Percentiles rank a stretch among this genome's conserved stretches.
phyloP scores from a whole-genome alignment of 2,329 filamentous ascomycete genomes.

The Cladosporium sp. region DNA sequence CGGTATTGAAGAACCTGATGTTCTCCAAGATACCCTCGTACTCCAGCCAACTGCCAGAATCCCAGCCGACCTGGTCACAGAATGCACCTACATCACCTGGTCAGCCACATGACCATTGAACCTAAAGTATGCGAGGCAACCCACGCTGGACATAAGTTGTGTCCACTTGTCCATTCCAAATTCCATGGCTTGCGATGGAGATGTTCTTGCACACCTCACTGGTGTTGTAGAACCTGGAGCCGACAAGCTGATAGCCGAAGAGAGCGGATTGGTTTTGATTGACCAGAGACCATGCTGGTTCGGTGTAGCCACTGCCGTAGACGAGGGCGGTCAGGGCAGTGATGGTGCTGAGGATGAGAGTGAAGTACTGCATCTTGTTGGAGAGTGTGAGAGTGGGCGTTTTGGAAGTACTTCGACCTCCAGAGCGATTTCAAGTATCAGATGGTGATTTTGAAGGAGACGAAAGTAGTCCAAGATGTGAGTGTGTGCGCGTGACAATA shows the following conservation, averaged over 20 bases:
- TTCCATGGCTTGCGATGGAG: neutral
- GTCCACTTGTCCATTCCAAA: conserved; percentile 24
- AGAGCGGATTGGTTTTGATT: conserved; percentile 29
- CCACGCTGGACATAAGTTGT: conserved; percentile 9
- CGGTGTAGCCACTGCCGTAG: neutral
- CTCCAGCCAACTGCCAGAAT: neutral
- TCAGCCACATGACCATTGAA: neutral
- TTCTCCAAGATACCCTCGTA: neutral
- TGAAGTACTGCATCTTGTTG: conserved; percentile 23
- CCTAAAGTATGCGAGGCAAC: too few relatives aligned
- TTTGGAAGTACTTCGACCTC: neutral
- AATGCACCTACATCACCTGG: neutral
- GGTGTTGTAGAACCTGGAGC: conserved; percentile 27
- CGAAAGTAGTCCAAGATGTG: neutral
- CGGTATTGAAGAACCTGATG: conserved; percentile 24
- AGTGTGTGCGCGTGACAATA: neutral
- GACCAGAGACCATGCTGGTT: conserved; percentile 17
- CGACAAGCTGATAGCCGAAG: conserved; percentile 35
- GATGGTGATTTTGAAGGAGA: neutral
- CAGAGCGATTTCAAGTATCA: neutral
- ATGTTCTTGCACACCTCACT: conserved; percentile 21
- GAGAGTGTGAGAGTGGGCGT: neutral
- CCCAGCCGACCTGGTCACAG: conserved; percentile 9
- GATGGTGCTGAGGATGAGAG: conserved; percentile 17
- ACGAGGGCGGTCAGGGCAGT: neutral